Base-by-base conservation (phyloP, 768 basidiomycete genomes). In the Collybia nuda region DNA sequence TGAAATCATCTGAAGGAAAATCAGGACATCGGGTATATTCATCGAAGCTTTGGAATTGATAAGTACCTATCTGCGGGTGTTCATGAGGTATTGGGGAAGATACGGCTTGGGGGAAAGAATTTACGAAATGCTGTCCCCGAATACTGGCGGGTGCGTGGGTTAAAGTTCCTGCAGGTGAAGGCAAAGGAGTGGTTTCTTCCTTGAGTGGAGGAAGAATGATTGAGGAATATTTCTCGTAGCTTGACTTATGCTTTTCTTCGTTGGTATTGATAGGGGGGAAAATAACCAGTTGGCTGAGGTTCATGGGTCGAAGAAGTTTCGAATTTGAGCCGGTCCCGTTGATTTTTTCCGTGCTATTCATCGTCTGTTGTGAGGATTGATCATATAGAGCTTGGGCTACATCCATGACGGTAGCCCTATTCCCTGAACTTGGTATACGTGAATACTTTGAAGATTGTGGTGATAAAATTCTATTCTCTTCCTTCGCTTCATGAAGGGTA, bases 321-420 rank as follows among this genome's bases (percentile, higher is more conserved):
- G 57, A 15, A 64, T 52, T 29, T 58, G 54, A 54, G 50, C 51
- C 44, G 53, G 48, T 56, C 40, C 54, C 29, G 23, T 22, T 22
- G 29, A 32, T 18, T 22, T 12, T 17, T 40, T 47, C 26, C 39
- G 36, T 4, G 24, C 23, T n/a, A 26, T 7, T 7, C 7, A 26
- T 42, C 21, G 14, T 14, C n/a, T 9, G 32, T 26, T 19, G 39
- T 29, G 37, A 21, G 39, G 37, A 24, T 29, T 47, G 21, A 39
- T 36, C 28, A 11, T 63, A 72, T 47, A 89, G 62, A 7, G 79
- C 77, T 62, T 84, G 85, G 2, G 86, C 87, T 9, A 91, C 80
- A 37, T 91, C 87, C 89, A 91, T 90, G 19, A 83, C 87, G 12
- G 82, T 81, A 17, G 85, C 80, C 52, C 90, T 72, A 46, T 79